Evolutionary conservation across 305 asterid genomes (phyloP).

Genomic region (Rubia peregrina): DNA sequence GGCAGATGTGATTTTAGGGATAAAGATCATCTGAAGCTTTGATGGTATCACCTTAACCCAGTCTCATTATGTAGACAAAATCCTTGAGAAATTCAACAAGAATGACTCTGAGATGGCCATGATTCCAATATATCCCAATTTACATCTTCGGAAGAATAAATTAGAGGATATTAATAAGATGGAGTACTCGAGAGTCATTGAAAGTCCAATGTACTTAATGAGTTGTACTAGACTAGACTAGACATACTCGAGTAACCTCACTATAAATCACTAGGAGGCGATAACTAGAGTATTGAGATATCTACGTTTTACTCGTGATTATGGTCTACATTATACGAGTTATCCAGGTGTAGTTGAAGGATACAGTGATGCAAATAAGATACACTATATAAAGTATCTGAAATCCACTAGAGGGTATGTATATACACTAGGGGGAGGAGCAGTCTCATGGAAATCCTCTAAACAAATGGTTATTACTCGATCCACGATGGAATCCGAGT

Average conservation of each 20-base stretch:
- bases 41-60: too few species aligned
- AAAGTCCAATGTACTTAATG: constrained; percentile 15
- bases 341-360: constrained; percentile 5
- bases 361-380: constrained; percentile 13
- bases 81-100: too few species aligned
- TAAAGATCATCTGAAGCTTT: too few species aligned
- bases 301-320: too few species aligned
- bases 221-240: constrained; percentile 10
- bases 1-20: too few species aligned
- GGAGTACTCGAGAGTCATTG: background rate
- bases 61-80: too few species aligned
- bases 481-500: background rate
- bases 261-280: background rate
- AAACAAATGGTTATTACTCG: background rate
- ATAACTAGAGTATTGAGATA: too few species aligned
- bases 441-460: constrained; percentile 5
- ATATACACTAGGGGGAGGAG: too few species aligned
- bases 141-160: too few species aligned
- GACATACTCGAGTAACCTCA: constrained; percentile 5
- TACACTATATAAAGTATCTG: background rate
- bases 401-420: background rate
- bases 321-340: background rate
- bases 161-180: too few species aligned
- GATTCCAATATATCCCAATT: too few species aligned
- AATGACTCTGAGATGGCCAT: too few species aligned